Evolutionary conservation across 257 asterid species (phyloP), one percentile per base, ranked within the genome.

Genomic region (Craterostigma plantagineum): DNA sequence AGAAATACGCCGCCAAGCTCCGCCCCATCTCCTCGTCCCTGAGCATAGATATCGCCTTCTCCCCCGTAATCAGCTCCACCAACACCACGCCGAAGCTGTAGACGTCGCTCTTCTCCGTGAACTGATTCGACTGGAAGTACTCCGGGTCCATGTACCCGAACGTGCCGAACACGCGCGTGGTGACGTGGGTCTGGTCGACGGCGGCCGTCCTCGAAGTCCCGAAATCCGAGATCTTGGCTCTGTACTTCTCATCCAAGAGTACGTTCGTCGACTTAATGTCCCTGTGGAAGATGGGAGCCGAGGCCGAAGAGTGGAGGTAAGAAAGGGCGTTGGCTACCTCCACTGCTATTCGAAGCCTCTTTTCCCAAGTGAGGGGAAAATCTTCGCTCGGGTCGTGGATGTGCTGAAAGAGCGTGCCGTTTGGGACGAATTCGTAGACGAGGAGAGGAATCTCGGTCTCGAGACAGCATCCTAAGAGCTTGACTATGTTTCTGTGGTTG

Each of bases 111-210:
- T 61, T 65, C 0, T 64, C 71, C 4, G 64, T 57, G 35, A 57
- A 63, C n/a, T 57, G 64, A 33, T 47, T 53, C 9, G 67, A 56
- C 1, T 42, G 57, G 54, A 65, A 60, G 54, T 65, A 65, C 43
- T 65, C 72, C 0, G 72, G 72, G 44, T 65, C 72, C 54, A 65
- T 46, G 46, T 65, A 65, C 4, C 72, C 72, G 3, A 56, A 60
- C 0, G 72, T 65, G 34, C 72, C 72, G 17, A 55, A 10, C 3
- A 65, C 67, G 34, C 51, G 27, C 0, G 67, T 60, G 1, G 72
- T 63, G 45, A 59, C 30, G 38, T 65, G 72, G 14, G 72, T 65
- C 42, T 61, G 60, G 36, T 65, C 72, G 5, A 57, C 15, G 12
- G 54, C 37, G 27, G 52, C 33, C 10, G 57, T 16, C 14, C 54